Conservation (phyloP, 163 green algal species). For the Smithsoniella earleae region DNA sequence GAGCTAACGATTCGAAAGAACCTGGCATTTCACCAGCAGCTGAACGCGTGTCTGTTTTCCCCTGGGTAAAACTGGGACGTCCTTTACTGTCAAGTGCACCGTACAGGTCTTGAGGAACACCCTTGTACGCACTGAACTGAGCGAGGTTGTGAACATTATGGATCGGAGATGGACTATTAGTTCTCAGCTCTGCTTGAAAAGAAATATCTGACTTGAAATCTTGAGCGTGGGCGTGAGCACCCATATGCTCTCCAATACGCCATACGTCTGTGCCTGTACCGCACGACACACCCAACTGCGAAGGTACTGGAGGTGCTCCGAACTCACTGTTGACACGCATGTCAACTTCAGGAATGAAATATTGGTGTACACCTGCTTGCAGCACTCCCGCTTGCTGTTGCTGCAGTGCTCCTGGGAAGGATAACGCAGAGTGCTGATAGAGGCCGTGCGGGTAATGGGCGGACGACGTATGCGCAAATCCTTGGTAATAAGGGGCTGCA, state of each 20-base stretch:
- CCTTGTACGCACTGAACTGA: not conserved
- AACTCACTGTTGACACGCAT: not conserved
- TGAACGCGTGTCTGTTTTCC: not conserved
- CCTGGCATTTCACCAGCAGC: not conserved
- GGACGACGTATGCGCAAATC: not conserved
- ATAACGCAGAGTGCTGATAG: slow-evolving; percentile 10
- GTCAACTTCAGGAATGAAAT: not conserved
- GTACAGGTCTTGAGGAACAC: slow-evolving; percentile 2
- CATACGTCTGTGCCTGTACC: not conserved
- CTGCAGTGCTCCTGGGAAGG: not conserved
- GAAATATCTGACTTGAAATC: not conserved
- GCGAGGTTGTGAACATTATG: slow-evolving; percentile 22
- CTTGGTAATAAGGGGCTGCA: not conserved
- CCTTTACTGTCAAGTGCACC: slow-evolving; percentile 1
- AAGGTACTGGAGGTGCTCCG: not conserved
- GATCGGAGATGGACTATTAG: not conserved
- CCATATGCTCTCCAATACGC: not conserved
- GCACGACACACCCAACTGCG: not conserved
- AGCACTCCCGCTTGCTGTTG: slow-evolving; percentile 7
- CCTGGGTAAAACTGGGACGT: not conserved
- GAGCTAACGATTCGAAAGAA: slow-evolving; percentile 19
- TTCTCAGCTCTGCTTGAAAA: not conserved
- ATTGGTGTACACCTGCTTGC: not conserved
- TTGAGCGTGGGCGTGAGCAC: not conserved
- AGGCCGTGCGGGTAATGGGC: not conserved